Evolutionary conservation across 2,329 filamentous ascomycete species (phyloP), one percentile per base, ranked within the genome.

Genomic region (Mariannaea elegans): DNA sequence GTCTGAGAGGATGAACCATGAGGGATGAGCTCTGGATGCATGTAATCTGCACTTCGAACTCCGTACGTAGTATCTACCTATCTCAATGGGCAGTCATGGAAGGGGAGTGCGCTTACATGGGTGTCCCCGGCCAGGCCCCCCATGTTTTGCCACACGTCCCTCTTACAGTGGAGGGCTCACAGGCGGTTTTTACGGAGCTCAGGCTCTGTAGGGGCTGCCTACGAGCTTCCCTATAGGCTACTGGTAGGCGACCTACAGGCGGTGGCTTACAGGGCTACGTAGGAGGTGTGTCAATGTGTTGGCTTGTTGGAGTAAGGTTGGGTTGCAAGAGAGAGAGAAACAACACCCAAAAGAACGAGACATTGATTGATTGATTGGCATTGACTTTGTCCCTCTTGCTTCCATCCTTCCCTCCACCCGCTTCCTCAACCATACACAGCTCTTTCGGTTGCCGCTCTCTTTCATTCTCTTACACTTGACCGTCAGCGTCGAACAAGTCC

Each of bases 221-320:
- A 29, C 46, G 47, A 16, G 49, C 49, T 19, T 39, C 55, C 49
- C 55, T 32, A 58, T 34, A 52, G 53, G 53, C 45, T 34, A n/a
- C 16, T n/a, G 49, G 27, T 31, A 53, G 50, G 50, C 50, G 41
- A 41, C 50, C 45, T 34, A 49, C 45, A 56, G 53, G 53, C 45
- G 45, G 53, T 34, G 56, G 56, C 56, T 54, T 59, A 59, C 56
- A 54, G 39, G 56, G 56, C 50, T 59, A 50, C 44, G 55, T 57
- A 57, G 49, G 42, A 55, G 42, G 42, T 44, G 18, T 14, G 48
- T 46, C 38, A 38, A 38, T 44, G 32, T 32, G 39, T 57, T 45
- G 31, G 38, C 19, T 39, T 36, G 38, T 16, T 14, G 24, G 18
- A 45, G 47, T 50, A 34, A 29, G 46, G 54, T 50, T 59, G 56